phyloP scores from a whole-genome alignment of 129 eudicot species.

The Lonicera japonica region DNA sequence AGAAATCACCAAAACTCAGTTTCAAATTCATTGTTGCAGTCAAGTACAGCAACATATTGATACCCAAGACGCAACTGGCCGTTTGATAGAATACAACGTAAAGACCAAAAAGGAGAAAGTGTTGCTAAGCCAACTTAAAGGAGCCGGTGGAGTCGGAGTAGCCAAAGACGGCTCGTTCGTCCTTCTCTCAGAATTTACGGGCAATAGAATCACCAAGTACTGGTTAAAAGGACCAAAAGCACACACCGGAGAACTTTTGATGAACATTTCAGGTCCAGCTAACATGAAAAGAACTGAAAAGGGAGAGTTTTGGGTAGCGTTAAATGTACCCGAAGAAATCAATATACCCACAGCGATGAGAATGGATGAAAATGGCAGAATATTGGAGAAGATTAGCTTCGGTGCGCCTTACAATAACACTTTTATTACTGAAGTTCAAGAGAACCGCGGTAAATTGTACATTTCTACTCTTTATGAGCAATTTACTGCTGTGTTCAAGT shows the following conservation, averaged over 20 bases:
- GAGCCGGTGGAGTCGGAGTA: slow-evolving; percentile 1
- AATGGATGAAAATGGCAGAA: background rate
- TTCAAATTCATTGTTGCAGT: background rate
- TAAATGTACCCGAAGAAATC: background rate
- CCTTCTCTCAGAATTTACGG: background rate
- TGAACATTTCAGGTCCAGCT: background rate
- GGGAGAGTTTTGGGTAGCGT: background rate
- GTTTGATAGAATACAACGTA: background rate
- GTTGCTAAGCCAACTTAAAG: background rate
- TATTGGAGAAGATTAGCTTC: background rate
- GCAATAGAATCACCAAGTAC: background rate
- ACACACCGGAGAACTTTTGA: background rate
- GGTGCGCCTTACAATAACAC: background rate
- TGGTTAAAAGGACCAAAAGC: slow-evolving; percentile 4
- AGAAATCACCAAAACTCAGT: background rate
- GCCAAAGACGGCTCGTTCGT: background rate
- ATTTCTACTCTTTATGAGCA: background rate
- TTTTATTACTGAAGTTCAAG: background rate
- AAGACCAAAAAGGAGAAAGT: background rate
- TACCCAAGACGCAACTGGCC: background rate
- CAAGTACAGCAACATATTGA: background rate
- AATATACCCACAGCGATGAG: background rate
- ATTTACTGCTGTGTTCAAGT: too few species aligned
- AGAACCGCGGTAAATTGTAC: background rate
- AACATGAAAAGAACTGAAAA: background rate